Conservation (phyloP, 257 asterid genomes). For the Sherardia arvensis region DNA sequence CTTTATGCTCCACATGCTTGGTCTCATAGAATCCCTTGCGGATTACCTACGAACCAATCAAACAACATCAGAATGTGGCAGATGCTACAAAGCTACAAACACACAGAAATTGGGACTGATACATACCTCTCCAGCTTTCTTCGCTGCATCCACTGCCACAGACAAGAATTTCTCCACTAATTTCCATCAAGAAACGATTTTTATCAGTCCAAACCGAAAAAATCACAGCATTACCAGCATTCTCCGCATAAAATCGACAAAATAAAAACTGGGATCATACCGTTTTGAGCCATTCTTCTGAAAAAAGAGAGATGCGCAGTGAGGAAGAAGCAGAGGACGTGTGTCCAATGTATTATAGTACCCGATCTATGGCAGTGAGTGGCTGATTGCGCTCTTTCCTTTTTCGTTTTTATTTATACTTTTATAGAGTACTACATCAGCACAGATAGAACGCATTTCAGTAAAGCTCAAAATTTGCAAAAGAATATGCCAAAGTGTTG, state of each 20-base stretch:
- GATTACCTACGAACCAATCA: constrained; percentile 34
- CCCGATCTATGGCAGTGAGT: neutral
- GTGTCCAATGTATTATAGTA: constrained; percentile 6
- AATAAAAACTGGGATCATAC: constrained; percentile 18
- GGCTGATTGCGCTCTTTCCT: constrained; percentile 2
- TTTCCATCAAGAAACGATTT: constrained; percentile 11
- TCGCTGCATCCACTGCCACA: constrained; percentile 61
- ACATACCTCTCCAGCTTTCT: constrained; percentile 68
- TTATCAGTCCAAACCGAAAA: neutral
- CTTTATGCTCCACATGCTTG: constrained; percentile 78
- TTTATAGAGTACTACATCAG: no score
- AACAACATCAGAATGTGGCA: constrained; percentile 5
- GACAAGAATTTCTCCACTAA: constrained; percentile 46
- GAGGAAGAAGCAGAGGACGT: neutral
- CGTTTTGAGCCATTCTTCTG: constrained; percentile 43
- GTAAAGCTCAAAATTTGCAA: neutral
- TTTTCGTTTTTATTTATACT: neutral
- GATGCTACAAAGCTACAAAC: neutral
- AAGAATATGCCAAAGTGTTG: constrained; percentile 6
- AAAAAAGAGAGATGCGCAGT: neutral
- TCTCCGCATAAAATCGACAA: neutral
- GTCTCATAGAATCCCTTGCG: constrained; percentile 55
- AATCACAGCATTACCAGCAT: neutral
- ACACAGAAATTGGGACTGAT: neutral
- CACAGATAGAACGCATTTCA: no score